Conservation (phyloP, 768 basidiomycete genomes). For the Macrolepiota fuliginosa region DNA sequence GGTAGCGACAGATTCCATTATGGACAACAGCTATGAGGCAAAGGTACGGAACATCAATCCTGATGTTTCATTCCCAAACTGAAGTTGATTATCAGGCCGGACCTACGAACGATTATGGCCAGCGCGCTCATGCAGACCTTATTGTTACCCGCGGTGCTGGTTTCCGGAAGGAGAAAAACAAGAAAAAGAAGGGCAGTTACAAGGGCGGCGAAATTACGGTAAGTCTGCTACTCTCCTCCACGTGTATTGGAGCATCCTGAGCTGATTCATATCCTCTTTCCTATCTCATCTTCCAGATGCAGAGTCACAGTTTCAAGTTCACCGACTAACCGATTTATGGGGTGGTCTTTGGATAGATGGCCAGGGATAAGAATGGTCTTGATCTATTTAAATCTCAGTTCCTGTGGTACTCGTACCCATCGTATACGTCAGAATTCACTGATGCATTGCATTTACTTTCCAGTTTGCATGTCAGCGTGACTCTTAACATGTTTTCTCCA, state of each 20-base stretch:
- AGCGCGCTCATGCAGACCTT: conserved; percentile 79
- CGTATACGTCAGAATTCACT: not conserved
- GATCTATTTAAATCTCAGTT: not conserved
- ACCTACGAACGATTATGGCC: conserved; percentile 79
- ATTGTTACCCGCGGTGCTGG: conserved; percentile 92
- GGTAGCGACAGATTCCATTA: conserved; percentile 33
- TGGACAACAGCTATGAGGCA: conserved; percentile 78
- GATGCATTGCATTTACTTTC: not conserved
- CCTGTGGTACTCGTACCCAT: not conserved
- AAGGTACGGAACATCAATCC: conserved; percentile 47
- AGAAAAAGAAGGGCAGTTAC: conserved; percentile 97
- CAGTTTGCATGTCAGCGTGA: not conserved
- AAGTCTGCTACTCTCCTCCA: conserved; percentile 20
- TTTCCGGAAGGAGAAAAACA: conserved; percentile 99
- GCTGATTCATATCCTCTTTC: not conserved
- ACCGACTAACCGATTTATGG: conserved; percentile 21
- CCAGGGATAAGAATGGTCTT: not conserved
- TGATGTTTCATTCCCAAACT: conserved; percentile 1
- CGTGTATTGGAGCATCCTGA: not conserved
- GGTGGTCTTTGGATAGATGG: not conserved
- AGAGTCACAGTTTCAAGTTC: conserved; percentile 89
- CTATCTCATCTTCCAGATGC: conserved; percentile 45
- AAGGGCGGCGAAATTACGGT: conserved; percentile 95
- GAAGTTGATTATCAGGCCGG: conserved; percentile 45
- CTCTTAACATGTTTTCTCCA: not conserved